A percentile compares a stretch with the other conserved stretches of the same genome.
Evolutionary conservation across 2,329 filamentous ascomycete species (phyloP).

Genomic region (Colletotrichum paranaense): DNA sequence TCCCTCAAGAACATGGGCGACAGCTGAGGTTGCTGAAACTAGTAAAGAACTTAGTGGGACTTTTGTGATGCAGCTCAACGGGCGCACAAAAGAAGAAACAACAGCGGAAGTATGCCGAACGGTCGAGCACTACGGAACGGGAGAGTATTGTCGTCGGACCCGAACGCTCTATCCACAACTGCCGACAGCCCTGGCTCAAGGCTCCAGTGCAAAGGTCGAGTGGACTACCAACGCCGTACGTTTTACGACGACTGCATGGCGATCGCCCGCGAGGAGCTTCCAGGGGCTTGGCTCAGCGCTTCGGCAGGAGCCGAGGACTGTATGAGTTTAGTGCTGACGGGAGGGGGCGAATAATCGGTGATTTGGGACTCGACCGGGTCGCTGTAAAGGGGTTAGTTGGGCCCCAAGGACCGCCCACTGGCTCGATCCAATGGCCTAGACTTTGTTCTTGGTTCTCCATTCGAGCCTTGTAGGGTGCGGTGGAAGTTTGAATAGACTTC

Average conservation of each 20-base stretch:
- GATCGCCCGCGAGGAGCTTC: background rate
- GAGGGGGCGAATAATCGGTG: background rate
- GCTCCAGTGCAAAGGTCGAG: background rate
- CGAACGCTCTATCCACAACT: background rate
- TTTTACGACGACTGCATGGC: background rate
- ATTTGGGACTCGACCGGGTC: background rate
- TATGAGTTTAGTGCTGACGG: constrained; percentile 4
- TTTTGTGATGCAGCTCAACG: constrained; percentile 2
- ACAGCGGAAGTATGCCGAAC: background rate
- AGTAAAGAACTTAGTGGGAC: background rate
- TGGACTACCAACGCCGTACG: background rate
- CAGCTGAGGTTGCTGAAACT: background rate
- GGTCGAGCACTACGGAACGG: background rate
- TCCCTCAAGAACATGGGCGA: background rate
- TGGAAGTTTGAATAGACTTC: background rate
- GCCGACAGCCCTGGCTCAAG: background rate
- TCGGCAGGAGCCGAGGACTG: constrained; percentile 22
- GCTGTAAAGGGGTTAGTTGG: background rate
- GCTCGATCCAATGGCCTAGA: background rate
- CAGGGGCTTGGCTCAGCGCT: constrained; percentile 1
- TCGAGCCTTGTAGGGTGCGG: background rate
- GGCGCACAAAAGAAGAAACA: background rate
- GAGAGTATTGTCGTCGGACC: background rate
- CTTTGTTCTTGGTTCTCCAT: background rate
- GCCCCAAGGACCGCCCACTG: background rate